Conservation (phyloP, 2,329 filamentous ascomycete species). For the Cephalotrichum gorgonifer region DNA sequence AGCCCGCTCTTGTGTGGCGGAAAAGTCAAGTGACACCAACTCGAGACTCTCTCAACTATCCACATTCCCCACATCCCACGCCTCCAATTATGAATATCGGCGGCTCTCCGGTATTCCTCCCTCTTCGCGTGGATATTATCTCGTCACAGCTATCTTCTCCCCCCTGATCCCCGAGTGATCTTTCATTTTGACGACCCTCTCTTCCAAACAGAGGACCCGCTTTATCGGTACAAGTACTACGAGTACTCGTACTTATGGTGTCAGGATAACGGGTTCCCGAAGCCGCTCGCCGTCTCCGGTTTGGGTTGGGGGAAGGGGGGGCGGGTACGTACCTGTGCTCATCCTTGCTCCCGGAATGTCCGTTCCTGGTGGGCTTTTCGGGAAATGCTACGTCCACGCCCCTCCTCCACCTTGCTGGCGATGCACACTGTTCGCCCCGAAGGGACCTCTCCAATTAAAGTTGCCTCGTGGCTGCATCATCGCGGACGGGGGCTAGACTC, state of each 20-base stretch:
- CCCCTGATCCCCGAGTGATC: neutral
- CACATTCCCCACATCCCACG: constrained; percentile 3
- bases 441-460: neutral
- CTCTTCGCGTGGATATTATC: neutral
- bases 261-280: too few relatives aligned
- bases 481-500: neutral
- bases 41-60: neutral
- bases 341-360: neutral
- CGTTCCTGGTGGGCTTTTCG: neutral
- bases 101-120: constrained; percentile 5
- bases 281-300: too few relatives aligned
- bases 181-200: neutral
- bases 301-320: too few relatives aligned
- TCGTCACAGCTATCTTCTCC: neutral
- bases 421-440: neutral
- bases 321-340: too few relatives aligned
- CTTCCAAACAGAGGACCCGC: too few relatives aligned
- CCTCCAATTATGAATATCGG: too few relatives aligned
- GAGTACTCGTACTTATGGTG: too few relatives aligned
- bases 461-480: neutral
- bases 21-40: constrained; percentile 6
- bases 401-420: neutral
- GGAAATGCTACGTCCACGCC: neutral
- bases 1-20: neutral
- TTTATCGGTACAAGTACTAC: too few relatives aligned